phyloP scores from a whole-genome alignment of 257 asterid species.

The Solanum ossicruentum region DNA sequence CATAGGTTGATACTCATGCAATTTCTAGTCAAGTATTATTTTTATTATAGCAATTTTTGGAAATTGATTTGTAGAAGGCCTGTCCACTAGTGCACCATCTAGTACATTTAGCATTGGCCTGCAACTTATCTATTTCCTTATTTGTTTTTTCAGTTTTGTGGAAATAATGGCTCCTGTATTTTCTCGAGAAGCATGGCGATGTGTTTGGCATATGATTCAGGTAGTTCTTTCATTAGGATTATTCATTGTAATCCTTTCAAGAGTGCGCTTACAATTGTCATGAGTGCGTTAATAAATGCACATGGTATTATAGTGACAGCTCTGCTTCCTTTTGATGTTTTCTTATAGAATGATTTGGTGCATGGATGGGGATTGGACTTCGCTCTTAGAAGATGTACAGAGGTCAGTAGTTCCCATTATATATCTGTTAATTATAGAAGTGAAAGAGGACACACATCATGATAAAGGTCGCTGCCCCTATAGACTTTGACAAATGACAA shows the following conservation, averaged over 20 bases:
- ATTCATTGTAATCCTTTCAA: neutral
- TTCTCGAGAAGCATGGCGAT: constrained; percentile 97
- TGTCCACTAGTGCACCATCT: neutral
- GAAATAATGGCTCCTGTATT: constrained; percentile 99
- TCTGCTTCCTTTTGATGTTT: constrained; percentile 1
- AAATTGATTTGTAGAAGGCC: neutral
- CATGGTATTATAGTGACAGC: neutral
- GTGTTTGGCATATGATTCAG: constrained; percentile 99
- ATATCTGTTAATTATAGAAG: neutral
- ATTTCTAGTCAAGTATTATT: neutral
- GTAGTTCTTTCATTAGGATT: constrained; percentile 19
- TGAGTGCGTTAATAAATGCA: neutral
- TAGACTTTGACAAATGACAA: neutral
- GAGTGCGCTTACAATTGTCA: neutral
- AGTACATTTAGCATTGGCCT: neutral
- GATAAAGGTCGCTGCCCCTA: neutral
- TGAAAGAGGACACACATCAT: neutral
- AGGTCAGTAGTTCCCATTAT: constrained; percentile 35
- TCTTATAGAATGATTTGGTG: constrained; percentile 86
- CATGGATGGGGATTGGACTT: constrained; percentile 99
- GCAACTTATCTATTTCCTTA: neutral
- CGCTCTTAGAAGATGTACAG: constrained; percentile 91
- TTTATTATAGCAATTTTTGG: neutral
- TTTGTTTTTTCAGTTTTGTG: constrained; percentile 61
- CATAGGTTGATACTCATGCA: neutral